Evolutionary conservation across 176 grass and related monocot species (phyloP).

Genomic region (Zoysia japonica): DNA sequence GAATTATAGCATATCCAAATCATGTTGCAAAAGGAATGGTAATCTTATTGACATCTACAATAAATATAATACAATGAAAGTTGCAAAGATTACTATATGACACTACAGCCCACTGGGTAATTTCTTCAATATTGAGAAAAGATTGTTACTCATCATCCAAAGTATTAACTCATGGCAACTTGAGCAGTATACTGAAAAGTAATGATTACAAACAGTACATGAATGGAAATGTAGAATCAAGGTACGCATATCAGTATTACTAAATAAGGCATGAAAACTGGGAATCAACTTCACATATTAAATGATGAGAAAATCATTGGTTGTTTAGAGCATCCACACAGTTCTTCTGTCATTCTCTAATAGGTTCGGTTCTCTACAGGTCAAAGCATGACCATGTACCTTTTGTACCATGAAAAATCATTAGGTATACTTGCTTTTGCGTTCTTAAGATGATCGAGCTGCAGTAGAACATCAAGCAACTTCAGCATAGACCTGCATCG

Average conservation of each 20-base stretch:
- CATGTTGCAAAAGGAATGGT: not conserved
- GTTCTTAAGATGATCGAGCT: constrained; percentile 99
- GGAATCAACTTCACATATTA: constrained; percentile 4
- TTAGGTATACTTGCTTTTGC: constrained; percentile 99
- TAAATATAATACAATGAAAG: constrained; percentile 23
- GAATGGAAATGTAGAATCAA: constrained; percentile 5
- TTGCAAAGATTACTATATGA: not conserved
- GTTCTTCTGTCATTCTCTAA: constrained; percentile 17
- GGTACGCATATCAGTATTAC: not conserved
- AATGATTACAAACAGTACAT: constrained; percentile 5
- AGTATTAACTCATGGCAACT: not conserved
- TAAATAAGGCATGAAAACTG: not conserved
- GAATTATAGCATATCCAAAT: constrained; percentile 13
- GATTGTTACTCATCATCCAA: constrained; percentile 9
- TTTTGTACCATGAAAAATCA: constrained; percentile 99
- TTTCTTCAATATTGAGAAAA: not conserved
- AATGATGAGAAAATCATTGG: constrained; percentile 25
- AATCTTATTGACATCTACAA: constrained; percentile 21
- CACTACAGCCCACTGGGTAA: constrained; percentile 6
- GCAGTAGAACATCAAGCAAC: constrained; percentile 89
- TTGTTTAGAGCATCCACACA: constrained; percentile 7
- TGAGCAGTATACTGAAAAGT: not conserved
- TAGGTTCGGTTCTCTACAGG: constrained; percentile 18
- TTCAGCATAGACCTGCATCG: constrained; percentile 91
- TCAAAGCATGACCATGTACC: constrained; percentile 52